Percentiles rank a stretch among this genome's conserved stretches.
Evolutionary conservation across 148 eudicot genomes (phyloP).

Genomic region (Limonium bicolor): DNA sequence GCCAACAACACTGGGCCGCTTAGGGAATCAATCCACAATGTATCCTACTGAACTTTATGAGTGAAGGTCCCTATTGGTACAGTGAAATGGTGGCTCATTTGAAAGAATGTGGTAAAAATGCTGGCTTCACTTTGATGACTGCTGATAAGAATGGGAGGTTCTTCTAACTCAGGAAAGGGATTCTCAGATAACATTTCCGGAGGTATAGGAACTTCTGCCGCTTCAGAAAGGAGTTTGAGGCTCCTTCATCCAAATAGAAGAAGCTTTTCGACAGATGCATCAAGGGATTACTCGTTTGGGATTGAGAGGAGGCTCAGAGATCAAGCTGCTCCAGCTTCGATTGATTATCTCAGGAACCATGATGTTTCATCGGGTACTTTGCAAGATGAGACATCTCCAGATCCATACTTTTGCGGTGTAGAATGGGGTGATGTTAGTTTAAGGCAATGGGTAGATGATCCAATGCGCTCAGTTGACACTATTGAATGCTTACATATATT

Average conservation of each 20-base stretch:
- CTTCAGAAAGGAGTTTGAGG: slow-evolving; percentile 39
- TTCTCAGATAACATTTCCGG: slow-evolving; percentile 43
- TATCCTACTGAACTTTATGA: too few species aligned
- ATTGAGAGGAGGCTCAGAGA: slow-evolving; percentile 25
- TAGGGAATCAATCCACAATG: too few species aligned
- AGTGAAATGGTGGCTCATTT: too few species aligned
- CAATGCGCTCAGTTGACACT: slow-evolving; percentile 45
- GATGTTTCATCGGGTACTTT: slow-evolving; percentile 16
- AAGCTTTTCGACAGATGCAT: slow-evolving; percentile 38
- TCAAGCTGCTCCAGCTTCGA: slow-evolving; percentile 15
- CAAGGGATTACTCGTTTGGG: slow-evolving; percentile 26
- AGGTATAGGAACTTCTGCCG: slow-evolving; percentile 37
- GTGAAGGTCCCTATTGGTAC: too few species aligned
- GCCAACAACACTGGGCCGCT: too few species aligned
- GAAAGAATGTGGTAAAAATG: too few species aligned
- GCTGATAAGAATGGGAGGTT: slow-evolving; percentile 11
- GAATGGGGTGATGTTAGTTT: slow-evolving; percentile 66
- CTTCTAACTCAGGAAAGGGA: slow-evolving; percentile 60
- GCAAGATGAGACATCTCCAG: slow-evolving; percentile 28
- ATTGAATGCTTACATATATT: slow-evolving; percentile 81
- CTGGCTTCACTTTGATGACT: too few species aligned
- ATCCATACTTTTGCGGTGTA: slow-evolving; percentile 21
- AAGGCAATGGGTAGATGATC: slow-evolving; percentile 83
- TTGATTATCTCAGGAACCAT: slow-evolving; percentile 19
- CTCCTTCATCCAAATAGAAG: slow-evolving; percentile 20